Base-by-base conservation (phyloP, 257 asterid species). In the Nicotiana noctiflora region DNA sequence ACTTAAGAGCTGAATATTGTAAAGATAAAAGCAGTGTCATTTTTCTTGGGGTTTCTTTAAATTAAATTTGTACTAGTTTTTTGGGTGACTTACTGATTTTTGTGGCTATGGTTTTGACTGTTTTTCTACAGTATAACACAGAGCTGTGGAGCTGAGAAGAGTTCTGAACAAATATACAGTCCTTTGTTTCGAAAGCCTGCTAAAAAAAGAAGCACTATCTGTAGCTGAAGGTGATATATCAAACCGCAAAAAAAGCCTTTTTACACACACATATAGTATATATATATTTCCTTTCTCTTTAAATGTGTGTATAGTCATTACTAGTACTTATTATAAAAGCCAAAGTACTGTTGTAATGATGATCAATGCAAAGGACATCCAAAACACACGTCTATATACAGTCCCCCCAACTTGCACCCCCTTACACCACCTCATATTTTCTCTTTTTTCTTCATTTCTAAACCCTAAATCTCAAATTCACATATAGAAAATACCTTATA, bases 351-450 rank as follows among this genome's bases (percentile, higher is more conserved):
- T 83, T 40, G 88, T 84, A 82, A 87, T 88, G 88, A 81, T 86
- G 91, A 87, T 88, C 90, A 87, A 90, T 88, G 92, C 88, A 76
- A 84, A 83, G 81, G 83, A 83, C 76, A 76, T 56, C 51, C 49
- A 27, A 63, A 29, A 27, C 44, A 19, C 44, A 29, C 15, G 34
- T 70, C 77, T 44, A 40, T 5, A 67, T 37, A 67, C 55, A 67
- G 18, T n/a, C 19, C 40, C 77, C 56, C 46, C 53, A 13, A 40
- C 46, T 40, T 40, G 40, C 49, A 76, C 75, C 53, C 76, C 18
- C 29, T 27, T 9, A n/a, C 55, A 68, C 62, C 83, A 77, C 77
- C 81, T 68, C 84, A 82, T 61, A 67, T 49, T 74, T 83, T 82
- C 61, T 72, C 82, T 83, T 78, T 78, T 83, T 59, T 27, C 52